Conservation (phyloP, 2,329 filamentous ascomycete genomes). For the Pyrenophora seminiperda region DNA sequence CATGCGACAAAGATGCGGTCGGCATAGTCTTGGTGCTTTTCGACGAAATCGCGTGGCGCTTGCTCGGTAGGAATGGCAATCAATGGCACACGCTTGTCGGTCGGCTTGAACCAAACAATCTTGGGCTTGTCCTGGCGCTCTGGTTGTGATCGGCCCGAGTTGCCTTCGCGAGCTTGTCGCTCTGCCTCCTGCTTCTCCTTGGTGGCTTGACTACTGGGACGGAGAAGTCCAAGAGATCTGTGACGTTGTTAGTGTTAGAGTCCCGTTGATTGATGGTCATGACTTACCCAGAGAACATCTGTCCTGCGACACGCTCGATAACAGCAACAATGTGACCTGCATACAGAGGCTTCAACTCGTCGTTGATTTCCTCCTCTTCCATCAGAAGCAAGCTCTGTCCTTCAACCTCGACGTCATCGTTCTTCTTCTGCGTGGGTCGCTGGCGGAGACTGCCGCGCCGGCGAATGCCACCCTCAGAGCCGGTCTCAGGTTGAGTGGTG, state of each 20-base stretch:
- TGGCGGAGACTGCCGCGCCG: constrained; percentile 94
- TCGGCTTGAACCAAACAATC: constrained; percentile 99
- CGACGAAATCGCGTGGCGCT: constrained; percentile 94
- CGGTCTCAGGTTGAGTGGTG: constrained; percentile 61
- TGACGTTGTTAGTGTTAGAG: constrained; percentile 13
- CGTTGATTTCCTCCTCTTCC: constrained; percentile 98
- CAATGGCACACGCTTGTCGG: constrained; percentile 95
- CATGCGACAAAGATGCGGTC: constrained; percentile 98
- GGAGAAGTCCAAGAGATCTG: constrained; percentile 84
- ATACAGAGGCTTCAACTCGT: constrained; percentile 96
- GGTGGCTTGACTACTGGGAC: constrained; percentile 95
- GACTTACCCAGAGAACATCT: constrained; percentile 85
- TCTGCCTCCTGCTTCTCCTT: constrained; percentile 99
- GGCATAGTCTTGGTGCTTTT: constrained; percentile 96
- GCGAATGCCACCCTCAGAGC: constrained; percentile 82
- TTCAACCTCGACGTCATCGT: constrained; percentile 98
- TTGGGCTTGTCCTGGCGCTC: constrained; percentile 96
- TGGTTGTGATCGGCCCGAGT: constrained; percentile 72
- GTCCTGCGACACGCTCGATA: constrained; percentile 92
- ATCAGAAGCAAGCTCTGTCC: constrained; percentile 95
- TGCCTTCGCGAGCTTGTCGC: constrained; percentile 85
- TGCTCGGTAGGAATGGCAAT: constrained; percentile 99
- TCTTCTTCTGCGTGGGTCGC: constrained; percentile 98
- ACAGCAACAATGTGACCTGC: constrained; percentile 97
- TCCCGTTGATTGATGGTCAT: not conserved